Percentiles rank a stretch among this genome's conserved stretches.
These are phyloP conservation scores for Cordyceps cicadae DNA, from an alignment of 2,329 filamentous ascomycete species.

Conservation along the genomic window DNA sequence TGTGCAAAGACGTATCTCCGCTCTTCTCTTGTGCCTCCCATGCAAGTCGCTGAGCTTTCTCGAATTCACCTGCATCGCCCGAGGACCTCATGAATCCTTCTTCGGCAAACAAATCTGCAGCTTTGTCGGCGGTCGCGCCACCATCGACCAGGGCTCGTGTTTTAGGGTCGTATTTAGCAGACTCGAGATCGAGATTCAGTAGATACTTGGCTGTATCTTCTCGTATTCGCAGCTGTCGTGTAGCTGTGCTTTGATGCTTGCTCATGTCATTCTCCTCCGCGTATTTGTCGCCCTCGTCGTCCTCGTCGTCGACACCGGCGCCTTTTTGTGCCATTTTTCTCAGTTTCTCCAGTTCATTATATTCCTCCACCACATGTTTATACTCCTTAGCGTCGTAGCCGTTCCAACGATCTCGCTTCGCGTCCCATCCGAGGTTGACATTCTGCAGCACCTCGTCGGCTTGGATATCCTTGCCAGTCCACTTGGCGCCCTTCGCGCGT, in stretches of 20 bases:
- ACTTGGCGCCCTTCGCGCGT: slow-evolving; percentile 81
- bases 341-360: slow-evolving; percentile 75
- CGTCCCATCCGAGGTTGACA: slow-evolving; percentile 87
- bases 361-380: slow-evolving; percentile 77
- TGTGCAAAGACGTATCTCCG: slow-evolving; percentile 71
- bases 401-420: slow-evolving; percentile 96
- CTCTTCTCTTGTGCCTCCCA: slow-evolving; percentile 90
- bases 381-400: slow-evolving; percentile 92
- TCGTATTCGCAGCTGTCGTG: slow-evolving; percentile 79
- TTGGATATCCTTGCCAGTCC: slow-evolving; percentile 87
- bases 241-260: slow-evolving; percentile 81
- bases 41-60: slow-evolving; percentile 78
- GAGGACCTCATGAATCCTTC: slow-evolving; percentile 85
- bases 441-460: slow-evolving; percentile 84
- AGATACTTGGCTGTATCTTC: slow-evolving; percentile 98
- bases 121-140: slow-evolving; percentile 70
- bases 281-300: slow-evolving; percentile 63
- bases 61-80: slow-evolving; percentile 88
- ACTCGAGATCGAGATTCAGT: slow-evolving; percentile 88
- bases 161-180: slow-evolving; percentile 96
- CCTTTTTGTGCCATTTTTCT: slow-evolving; percentile 46
- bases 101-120: slow-evolving; percentile 77
- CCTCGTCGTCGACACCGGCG: slow-evolving; percentile 38
- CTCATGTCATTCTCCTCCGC: slow-evolving; percentile 97
- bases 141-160: slow-evolving; percentile 83